Evolutionary conservation across 2,329 filamentous ascomycete genomes (phyloP).

Genomic region (Sclerotinia sclerotiorum): DNA sequence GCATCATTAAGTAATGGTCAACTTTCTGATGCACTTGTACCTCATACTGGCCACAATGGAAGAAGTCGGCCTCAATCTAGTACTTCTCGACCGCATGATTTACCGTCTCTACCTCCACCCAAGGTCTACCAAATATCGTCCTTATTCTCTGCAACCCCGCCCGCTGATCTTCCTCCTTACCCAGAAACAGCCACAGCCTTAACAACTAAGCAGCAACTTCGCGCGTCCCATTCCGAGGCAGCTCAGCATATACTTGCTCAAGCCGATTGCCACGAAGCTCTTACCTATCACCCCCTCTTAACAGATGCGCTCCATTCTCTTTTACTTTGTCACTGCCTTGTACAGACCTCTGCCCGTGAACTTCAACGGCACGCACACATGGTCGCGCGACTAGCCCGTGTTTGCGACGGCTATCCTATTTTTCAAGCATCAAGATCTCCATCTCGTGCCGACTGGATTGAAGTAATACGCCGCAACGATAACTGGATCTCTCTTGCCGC

Average conservation of each 20-base stretch:
- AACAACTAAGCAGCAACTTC: constrained; percentile 39
- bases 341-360: constrained; percentile 77
- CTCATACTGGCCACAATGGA: constrained; percentile 41
- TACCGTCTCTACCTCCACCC: constrained; percentile 50
- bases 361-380: constrained; percentile 78
- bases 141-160: constrained; percentile 70
- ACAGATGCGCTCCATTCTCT: constrained; percentile 76
- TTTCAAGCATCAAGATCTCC: constrained; percentile 72
- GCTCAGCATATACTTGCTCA: constrained; percentile 42
- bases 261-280: constrained; percentile 57
- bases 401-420: constrained; percentile 77
- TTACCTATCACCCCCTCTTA: constrained; percentile 80
- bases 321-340: constrained; percentile 74
- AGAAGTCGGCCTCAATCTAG: constrained; percentile 39
- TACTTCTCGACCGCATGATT: constrained; percentile 34
- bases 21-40: constrained; percentile 47
- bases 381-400: constrained; percentile 70
- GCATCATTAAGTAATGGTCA: constrained; percentile 39
- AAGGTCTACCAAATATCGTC: constrained; percentile 56
- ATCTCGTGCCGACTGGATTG: constrained; percentile 76
- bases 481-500: constrained; percentile 68
- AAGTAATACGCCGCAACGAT: constrained; percentile 64
- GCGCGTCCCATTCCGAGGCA: constrained; percentile 38
- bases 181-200: constrained; percentile 48
- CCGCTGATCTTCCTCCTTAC: constrained; percentile 65